Base-by-base conservation (phyloP, 495 filamentous ascomycete species). In the Delitschia confertaspora region DNA sequence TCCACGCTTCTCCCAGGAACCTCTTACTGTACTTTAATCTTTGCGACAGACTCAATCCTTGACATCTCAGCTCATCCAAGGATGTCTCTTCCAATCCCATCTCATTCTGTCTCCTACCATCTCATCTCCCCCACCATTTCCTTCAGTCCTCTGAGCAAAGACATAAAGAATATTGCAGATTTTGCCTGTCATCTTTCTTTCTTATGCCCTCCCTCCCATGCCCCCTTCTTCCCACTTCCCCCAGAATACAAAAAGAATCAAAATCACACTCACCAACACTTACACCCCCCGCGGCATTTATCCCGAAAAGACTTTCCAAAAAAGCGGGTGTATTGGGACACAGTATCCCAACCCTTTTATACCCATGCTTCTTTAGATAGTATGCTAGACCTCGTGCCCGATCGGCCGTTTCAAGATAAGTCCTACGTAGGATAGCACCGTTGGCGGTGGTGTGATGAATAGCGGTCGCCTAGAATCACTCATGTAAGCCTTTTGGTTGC, bases 261-360 rank as follows among this genome's bases (percentile, higher is more conserved):
- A 31, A 29, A 43, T n/a, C 19, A 17, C 25, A 40, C 65, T 13
- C 38, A 78, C 72, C 77, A 46, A 93, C 79, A 51, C 85, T 81
- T 7, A 93, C 72, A 7, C 68, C 85, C 6, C 87, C 87, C 2
- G 85, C 88, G 17, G 88, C 91, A 1, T 76, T 79, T 56, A 95
- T 83, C 4, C 83, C 91, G 55, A 88, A 98, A 35, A 95, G 81
- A 2, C 76, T 71, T 64, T 96, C 89, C 14, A 96, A 66, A 60
- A 95, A 95, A 0, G 87, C 91, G 2, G 91, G 91, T 4, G 91
- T 98, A 60, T 98, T 98, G 1, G 93, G 80, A 16, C 76, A 78
- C 3, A 98, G 69, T 27, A 98, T 79, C 4, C 91, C 91, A 1
- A 82, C 72, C 42, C 82, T 73, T 58, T 75, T 80, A 54, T 73